Base-by-base conservation (phyloP, 2,329 filamentous ascomycete genomes). In the Beauveria medogensis region DNA sequence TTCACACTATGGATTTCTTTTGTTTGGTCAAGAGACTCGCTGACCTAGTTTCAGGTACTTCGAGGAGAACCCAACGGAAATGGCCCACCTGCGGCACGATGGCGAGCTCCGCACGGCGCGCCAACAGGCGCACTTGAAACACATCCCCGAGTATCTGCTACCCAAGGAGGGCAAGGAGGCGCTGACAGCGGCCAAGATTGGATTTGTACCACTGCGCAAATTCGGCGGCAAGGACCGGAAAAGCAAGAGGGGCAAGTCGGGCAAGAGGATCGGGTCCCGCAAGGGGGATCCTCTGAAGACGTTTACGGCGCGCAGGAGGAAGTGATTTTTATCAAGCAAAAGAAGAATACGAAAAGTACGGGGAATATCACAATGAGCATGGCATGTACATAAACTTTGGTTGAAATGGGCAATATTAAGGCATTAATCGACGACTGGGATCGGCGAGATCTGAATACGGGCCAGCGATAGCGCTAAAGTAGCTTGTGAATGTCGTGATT, bases 61-160 rank as follows among this genome's bases (percentile, higher is more conserved):
- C 69, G 94, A 97, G 71, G 94, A 99, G 74, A 97, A 99, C 72
- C 94, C 94, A 0, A 86, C 88, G 37, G 93, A 97, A 71, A 77
- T 97, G 65, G 84, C 86, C 43, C 91, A 96, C 71, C 79, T 97
- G 66, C 85, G 93, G 28, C 94, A 99, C 71, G 94, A 99, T 71
- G 88, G 87, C 43, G 93, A 97, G 72, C 80, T 96, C 61, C 84
- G 92, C 63, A 87, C 92, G 26, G 91, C 92, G 16, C 81, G 90
- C 62, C 86, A 92, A 51, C 92, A 97, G 74, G 83, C 89, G 8
- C 94, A 99, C 78, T 78, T 99, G 65, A 95, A 91, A 75, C 91
- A 97, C 72, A 90, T 99, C 1, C 94, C 94, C 0, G 92, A 97
- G 52, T 99, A 99, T 71, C 77, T 99, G 56, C 78, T 99, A 67